Conservation (phyloP, 371 early-diverging fungal species). For the Enterospora canceri region DNA sequence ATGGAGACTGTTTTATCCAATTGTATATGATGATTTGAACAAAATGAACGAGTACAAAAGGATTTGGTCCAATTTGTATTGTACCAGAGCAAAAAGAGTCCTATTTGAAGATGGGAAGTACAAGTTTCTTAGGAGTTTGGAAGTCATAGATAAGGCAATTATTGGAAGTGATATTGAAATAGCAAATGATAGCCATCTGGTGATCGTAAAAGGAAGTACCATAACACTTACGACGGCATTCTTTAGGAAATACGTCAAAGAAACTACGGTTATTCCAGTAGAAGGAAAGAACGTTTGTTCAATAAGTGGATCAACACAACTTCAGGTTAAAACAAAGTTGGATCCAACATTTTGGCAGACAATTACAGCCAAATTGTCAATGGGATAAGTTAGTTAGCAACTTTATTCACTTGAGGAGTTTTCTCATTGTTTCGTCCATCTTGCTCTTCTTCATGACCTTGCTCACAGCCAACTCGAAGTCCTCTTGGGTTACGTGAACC, state of each 20-base stretch:
- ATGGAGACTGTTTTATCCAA: constrained; percentile 48
- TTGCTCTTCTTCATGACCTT: constrained; percentile 65
- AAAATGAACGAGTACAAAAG: not conserved
- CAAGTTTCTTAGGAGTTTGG: not conserved
- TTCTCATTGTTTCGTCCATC: constrained; percentile 46
- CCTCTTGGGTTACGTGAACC: constrained; percentile 97
- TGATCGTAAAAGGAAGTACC: not conserved
- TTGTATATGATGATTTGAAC: not conserved
- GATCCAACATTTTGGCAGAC: not conserved
- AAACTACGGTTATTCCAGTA: not conserved
- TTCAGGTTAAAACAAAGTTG: not conserved
- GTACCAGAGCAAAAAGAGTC: not conserved
- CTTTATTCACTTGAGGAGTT: constrained; percentile 51
- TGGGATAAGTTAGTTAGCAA: not conserved
- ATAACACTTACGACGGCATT: not conserved
- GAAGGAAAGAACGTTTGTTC: not conserved
- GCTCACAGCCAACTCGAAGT: constrained; percentile 98
- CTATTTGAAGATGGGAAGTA: not conserved
- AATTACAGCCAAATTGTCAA: not conserved
- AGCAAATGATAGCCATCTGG: not conserved
- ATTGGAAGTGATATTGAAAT: not conserved
- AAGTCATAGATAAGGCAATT: not conserved
- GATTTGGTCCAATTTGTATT: not conserved
- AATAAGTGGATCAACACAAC: not conserved
- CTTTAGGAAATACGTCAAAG: not conserved